A percentile compares a stretch with the other conserved stretches of the same genome.
These are phyloP conservation scores for Ceratocystis harringtonii DNA, from an alignment of 2,329 filamentous ascomycete genomes.

Conservation along the genomic window DNA sequence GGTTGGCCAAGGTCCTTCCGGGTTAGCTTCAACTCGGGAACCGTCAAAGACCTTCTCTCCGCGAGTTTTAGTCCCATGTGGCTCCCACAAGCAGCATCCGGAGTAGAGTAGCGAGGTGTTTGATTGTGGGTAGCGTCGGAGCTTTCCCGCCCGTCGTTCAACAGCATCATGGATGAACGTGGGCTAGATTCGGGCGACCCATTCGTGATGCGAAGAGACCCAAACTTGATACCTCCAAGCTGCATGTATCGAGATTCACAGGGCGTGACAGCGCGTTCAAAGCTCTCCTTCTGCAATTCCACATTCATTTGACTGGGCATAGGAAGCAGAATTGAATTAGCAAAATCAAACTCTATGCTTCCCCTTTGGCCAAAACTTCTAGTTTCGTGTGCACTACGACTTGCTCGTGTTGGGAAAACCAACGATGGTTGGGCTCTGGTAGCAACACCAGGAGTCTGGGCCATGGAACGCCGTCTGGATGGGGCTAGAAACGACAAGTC, in stretches of 20 bases:
- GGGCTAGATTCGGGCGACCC: constrained; percentile 37
- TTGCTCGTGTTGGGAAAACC: constrained; percentile 4
- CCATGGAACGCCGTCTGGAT: constrained; percentile 33
- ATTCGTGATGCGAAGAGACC: constrained; percentile 47
- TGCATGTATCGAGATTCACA: constrained; percentile 43
- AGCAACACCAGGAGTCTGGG: constrained; percentile 36
- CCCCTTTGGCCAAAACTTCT: background rate
- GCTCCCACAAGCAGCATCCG: background rate
- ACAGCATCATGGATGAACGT: constrained; percentile 18
- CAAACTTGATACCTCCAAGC: constrained; percentile 46
- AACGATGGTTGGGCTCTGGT: constrained; percentile 26
- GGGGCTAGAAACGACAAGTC: constrained; percentile 35
- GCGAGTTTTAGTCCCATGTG: background rate
- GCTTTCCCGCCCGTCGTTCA: constrained; percentile 16
- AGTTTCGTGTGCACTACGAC: background rate
- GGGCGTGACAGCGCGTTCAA: constrained; percentile 26
- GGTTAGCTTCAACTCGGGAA: background rate
- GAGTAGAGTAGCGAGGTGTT: background rate
- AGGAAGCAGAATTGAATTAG: background rate
- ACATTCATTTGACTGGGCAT: constrained; percentile 18
- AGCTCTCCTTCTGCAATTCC: constrained; percentile 17
- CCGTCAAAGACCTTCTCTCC: constrained; percentile 10
- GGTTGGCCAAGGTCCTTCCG: background rate
- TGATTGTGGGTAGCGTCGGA: background rate
- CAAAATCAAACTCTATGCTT: background rate